These are phyloP conservation scores for Lunularia cruciata DNA, from an alignment of 225 moss, liverwort and hornwort species.

Conservation along the genomic window DNA sequence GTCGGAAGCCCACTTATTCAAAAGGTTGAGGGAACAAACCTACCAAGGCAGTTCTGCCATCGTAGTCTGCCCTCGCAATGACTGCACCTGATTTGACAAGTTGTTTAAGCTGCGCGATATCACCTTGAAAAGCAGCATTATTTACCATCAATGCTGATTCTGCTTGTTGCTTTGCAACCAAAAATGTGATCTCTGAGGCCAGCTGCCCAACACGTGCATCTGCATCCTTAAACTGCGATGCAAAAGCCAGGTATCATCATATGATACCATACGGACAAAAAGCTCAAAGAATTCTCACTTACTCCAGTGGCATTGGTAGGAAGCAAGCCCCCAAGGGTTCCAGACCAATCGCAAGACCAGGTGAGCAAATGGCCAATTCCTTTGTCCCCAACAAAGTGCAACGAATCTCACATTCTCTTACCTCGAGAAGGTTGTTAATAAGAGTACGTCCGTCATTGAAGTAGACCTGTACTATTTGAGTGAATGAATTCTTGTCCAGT, in stretches of 20 bases:
- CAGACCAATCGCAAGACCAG: too few species aligned
- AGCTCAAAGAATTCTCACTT: too few species aligned
- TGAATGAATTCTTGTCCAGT: conserved; percentile 66
- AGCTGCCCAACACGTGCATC: conserved; percentile 39
- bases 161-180: conserved; percentile 48
- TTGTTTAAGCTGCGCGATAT: conserved; percentile 42
- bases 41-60: conserved; percentile 50
- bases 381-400: too few species aligned
- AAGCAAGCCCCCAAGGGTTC: too few species aligned
- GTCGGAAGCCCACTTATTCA: too few species aligned
- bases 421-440: conserved; percentile 86
- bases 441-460: conserved; percentile 79
- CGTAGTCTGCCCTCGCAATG: conserved; percentile 40
- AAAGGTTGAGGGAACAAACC: neutral
- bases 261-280: too few species aligned
- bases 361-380: too few species aligned
- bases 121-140: conserved; percentile 50
- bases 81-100: conserved; percentile 48
- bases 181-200: conserved; percentile 42
- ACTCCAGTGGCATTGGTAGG: too few species aligned
- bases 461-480: conserved; percentile 65
- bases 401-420: conserved; percentile 10
- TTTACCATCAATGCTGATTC: conserved; percentile 50
- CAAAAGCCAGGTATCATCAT: neutral
- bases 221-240: conserved; percentile 38